Evolutionary conservation across 495 filamentous ascomycete species (phyloP).

Genomic region (Friedmanniomyces simplex): DNA sequence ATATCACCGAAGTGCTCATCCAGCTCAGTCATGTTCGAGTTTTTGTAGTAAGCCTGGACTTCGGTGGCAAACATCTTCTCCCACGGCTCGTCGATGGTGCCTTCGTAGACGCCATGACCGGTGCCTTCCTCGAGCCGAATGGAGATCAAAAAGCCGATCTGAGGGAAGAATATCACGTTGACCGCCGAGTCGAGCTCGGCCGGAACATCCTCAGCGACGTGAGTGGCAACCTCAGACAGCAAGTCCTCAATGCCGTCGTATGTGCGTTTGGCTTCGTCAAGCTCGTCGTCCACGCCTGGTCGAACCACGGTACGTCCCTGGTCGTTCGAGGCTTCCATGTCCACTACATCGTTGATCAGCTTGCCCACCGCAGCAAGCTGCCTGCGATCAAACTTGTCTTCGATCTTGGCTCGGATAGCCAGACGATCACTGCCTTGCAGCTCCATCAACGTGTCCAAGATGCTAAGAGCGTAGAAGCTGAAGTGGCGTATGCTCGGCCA

Average conservation of each 20-base stretch:
- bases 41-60: constrained; percentile 76
- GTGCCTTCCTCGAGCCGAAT: constrained; percentile 54
- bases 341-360: constrained; percentile 63
- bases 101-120: constrained; percentile 55
- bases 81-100: constrained; percentile 54
- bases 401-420: constrained; percentile 43
- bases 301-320: constrained; percentile 65
- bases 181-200: constrained; percentile 48
- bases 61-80: constrained; percentile 66
- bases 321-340: constrained; percentile 69
- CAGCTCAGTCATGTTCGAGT: constrained; percentile 69
- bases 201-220: constrained; percentile 54
- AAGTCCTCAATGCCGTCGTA: constrained; percentile 70
- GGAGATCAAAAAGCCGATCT: constrained; percentile 80
- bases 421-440: constrained; percentile 46
- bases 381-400: constrained; percentile 33
- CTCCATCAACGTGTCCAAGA: constrained; percentile 55
- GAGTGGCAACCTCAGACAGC: constrained; percentile 53
- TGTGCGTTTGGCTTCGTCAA: constrained; percentile 66
- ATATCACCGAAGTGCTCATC: constrained; percentile 78
- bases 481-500: constrained; percentile 58
- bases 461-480: constrained; percentile 54
- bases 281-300: constrained; percentile 57
- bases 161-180: constrained; percentile 79
- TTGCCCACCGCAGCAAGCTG: constrained; percentile 55